A percentile compares a stretch with the other conserved stretches of the same genome.
Evolutionary conservation across 257 asterid genomes (phyloP).

Genomic region (Solanum chiquidenum): DNA sequence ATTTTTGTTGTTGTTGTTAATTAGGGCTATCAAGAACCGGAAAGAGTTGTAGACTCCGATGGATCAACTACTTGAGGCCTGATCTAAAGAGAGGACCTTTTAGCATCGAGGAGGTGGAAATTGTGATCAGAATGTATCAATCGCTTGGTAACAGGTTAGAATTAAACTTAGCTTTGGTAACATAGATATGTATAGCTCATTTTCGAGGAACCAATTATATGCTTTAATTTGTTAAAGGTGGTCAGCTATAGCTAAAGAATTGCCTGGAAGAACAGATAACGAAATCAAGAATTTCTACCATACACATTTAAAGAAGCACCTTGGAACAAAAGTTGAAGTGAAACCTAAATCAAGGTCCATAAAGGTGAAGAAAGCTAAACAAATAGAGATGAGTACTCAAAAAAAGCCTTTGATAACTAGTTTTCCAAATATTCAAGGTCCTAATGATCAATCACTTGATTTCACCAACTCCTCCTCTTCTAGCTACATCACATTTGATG

Average conservation of each 20-base stretch:
- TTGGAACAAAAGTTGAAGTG: neutral
- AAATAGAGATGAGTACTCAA: neutral
- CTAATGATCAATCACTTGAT: neutral
- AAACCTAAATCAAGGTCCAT: neutral
- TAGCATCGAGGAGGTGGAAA: neutral
- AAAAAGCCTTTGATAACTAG: neutral
- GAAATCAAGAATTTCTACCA: constrained; percentile 2
- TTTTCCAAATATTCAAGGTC: neutral
- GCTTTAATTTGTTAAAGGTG: neutral
- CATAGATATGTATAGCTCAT: too few species aligned
- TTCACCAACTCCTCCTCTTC: neutral
- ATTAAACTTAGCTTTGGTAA: too few species aligned
- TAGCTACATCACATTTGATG: neutral
- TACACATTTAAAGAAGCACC: neutral
- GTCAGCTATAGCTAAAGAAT: neutral
- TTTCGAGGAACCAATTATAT: too few species aligned
- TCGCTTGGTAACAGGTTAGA: neutral
- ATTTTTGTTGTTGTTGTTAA: too few species aligned
- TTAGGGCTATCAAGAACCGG: neutral
- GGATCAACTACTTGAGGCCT: neutral
- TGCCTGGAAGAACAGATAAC: neutral
- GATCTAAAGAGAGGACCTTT: neutral
- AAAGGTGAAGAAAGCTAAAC: neutral
- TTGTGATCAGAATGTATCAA: neutral
- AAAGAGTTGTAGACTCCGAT: neutral